phyloP scores from a whole-genome alignment of 1,284 basidiomycete genomes.

The Pseudozyma sp. region DNA sequence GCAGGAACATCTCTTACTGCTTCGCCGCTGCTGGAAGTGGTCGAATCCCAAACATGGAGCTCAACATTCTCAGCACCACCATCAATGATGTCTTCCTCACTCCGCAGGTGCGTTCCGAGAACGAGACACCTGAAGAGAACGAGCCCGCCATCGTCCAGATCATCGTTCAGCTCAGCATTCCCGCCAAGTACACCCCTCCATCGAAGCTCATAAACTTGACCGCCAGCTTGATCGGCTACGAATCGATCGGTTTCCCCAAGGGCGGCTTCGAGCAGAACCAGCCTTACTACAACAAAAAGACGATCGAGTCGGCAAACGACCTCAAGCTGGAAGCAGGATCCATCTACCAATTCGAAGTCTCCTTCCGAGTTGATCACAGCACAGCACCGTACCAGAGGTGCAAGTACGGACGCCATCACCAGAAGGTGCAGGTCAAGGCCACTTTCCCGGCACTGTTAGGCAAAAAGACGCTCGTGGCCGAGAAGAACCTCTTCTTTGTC shows the following conservation, averaged over 20 bases:
- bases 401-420: constrained; percentile 51
- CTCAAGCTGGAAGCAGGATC: constrained; percentile 45
- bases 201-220: constrained; percentile 38
- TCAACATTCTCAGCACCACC: constrained; percentile 53
- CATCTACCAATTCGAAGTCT: constrained; percentile 48
- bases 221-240: constrained; percentile 43
- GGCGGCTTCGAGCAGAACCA: constrained; percentile 55
- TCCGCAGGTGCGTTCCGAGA: constrained; percentile 33
- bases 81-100: constrained; percentile 48
- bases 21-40: too few species aligned
- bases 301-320: constrained; percentile 40
- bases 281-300: constrained; percentile 48
- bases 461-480: constrained; percentile 46
- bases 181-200: constrained; percentile 29
- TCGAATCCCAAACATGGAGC: constrained; percentile 27
- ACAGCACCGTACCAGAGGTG: constrained; percentile 50
- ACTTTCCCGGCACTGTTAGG: constrained; percentile 47
- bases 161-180: constrained; percentile 50
- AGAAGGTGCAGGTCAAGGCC: constrained; percentile 49
- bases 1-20: too few species aligned
- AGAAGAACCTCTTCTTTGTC: constrained; percentile 50
- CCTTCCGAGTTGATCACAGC: constrained; percentile 48
- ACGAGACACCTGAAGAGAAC: constrained; percentile 33
- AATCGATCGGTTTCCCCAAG: constrained; percentile 46
- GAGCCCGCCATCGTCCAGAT: constrained; percentile 43